Percentiles rank a stretch among this genome's conserved stretches.
Evolutionary conservation across 345 rosid species (phyloP).

Genomic region (Chamaenerion angustifolium): DNA sequence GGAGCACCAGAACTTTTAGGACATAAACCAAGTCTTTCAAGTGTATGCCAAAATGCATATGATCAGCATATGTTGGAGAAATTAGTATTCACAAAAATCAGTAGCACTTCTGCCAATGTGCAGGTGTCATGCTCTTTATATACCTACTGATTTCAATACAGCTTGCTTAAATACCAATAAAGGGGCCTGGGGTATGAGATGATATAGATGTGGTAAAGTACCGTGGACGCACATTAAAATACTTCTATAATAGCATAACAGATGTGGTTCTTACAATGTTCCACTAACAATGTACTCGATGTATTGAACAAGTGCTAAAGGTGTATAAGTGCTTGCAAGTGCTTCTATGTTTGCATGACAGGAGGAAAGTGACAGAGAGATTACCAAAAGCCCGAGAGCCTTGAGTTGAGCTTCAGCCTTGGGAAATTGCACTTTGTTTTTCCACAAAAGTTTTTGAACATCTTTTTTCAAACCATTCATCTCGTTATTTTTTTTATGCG

Average conservation of each 20-base stretch:
- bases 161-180: too few species aligned
- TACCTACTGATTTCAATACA: too few species aligned
- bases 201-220: too few species aligned
- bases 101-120: too few species aligned
- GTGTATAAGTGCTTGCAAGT: neutral
- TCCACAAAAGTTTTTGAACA: slow-evolving; percentile 82
- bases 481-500: slow-evolving; percentile 26
- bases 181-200: too few species aligned
- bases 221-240: too few species aligned
- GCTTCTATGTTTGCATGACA: neutral
- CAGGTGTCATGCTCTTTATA: too few species aligned
- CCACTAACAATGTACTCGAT: too few species aligned
- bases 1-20: neutral
- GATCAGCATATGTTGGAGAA: neutral
- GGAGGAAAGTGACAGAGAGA: neutral
- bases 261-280: too few species aligned
- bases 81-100: neutral
- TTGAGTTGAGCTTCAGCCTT: slow-evolving; percentile 65
- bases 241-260: too few species aligned
- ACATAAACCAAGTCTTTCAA: neutral
- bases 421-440: slow-evolving; percentile 54
- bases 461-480: slow-evolving; percentile 63
- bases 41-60: neutral
- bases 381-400: slow-evolving; percentile 68
- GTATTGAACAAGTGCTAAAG: too few species aligned